Evolutionary conservation across 2,329 filamentous ascomycete species (phyloP).

Genomic region (Westerdykella ornata): DNA sequence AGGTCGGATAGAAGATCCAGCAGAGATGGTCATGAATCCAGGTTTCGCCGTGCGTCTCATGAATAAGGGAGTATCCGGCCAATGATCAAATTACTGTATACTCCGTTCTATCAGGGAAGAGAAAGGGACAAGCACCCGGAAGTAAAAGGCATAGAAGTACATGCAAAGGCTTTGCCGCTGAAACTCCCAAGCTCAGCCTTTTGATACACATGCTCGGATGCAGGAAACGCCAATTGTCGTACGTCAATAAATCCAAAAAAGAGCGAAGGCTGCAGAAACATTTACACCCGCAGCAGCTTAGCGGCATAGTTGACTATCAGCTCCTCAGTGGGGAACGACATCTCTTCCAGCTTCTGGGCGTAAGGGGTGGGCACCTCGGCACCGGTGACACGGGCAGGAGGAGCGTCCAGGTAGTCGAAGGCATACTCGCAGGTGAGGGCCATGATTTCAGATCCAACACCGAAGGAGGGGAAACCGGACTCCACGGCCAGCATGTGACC

Average conservation of each 20-base stretch:
- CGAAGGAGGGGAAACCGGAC: constrained; percentile 93
- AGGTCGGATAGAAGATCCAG: too few species aligned
- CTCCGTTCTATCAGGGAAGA: too few species aligned
- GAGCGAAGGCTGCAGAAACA: not conserved
- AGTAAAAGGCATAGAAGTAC: not conserved
- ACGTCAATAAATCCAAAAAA: not conserved
- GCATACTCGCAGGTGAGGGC: constrained; percentile 95
- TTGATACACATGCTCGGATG: not conserved
- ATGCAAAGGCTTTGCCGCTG: not conserved
- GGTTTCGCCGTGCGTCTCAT: too few species aligned
- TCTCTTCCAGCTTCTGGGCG: constrained; percentile 83
- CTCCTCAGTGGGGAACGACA: constrained; percentile 87
- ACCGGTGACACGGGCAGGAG: constrained; percentile 88
- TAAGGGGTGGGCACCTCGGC: constrained; percentile 97
- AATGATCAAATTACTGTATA: too few species aligned
- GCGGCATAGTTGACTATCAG: constrained; percentile 82
- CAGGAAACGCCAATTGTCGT: not conserved
- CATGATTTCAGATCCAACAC: constrained; percentile 86
- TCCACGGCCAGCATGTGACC: constrained; percentile 85
- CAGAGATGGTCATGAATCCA: too few species aligned
- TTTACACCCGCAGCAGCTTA: constrained; percentile 75
- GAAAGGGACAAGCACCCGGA: not conserved
- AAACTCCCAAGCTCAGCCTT: not conserved
- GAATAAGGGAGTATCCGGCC: too few species aligned
- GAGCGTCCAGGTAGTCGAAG: constrained; percentile 94